These are phyloP conservation scores for Cystobasidium ongulense DNA, from an alignment of 768 basidiomycete genomes.

Conservation along the genomic window DNA sequence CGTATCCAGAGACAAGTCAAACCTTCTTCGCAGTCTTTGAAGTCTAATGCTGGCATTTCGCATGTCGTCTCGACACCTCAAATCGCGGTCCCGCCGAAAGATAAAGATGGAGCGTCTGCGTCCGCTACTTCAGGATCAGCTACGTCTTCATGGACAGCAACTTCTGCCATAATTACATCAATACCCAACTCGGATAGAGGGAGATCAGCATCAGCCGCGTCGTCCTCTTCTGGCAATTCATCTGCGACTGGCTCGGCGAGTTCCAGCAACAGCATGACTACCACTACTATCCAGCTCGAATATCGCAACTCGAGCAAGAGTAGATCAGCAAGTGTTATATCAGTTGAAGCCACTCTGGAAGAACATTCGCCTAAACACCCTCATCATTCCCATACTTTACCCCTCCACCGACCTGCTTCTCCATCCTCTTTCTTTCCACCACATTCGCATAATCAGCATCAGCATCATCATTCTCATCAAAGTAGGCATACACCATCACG, in stretches of 20 bases:
- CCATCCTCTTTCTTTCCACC: neutral
- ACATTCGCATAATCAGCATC: neutral
- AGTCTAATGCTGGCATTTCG: neutral
- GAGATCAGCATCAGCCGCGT: slow-evolving; percentile 1
- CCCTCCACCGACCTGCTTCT: neutral
- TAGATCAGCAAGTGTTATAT: slow-evolving; percentile 3
- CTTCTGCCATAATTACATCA: neutral
- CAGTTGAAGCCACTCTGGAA: neutral
- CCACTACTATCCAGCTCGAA: slow-evolving; percentile 23
- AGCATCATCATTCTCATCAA: neutral
- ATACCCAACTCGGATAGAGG: neutral
- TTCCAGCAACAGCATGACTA: neutral
- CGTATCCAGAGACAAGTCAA: neutral
- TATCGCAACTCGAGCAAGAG: neutral
- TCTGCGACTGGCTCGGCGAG: neutral
- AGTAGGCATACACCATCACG: neutral
- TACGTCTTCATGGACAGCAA: neutral
- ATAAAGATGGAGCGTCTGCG: neutral
- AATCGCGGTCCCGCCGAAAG: neutral
- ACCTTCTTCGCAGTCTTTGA: neutral
- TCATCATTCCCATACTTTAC: neutral
- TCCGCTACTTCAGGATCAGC: neutral
- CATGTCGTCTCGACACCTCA: neutral
- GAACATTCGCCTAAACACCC: neutral
- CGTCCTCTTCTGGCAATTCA: neutral